phyloP scores from a whole-genome alignment of 2,329 filamentous ascomycete genomes.

The Cladosporium halotolerans region DNA sequence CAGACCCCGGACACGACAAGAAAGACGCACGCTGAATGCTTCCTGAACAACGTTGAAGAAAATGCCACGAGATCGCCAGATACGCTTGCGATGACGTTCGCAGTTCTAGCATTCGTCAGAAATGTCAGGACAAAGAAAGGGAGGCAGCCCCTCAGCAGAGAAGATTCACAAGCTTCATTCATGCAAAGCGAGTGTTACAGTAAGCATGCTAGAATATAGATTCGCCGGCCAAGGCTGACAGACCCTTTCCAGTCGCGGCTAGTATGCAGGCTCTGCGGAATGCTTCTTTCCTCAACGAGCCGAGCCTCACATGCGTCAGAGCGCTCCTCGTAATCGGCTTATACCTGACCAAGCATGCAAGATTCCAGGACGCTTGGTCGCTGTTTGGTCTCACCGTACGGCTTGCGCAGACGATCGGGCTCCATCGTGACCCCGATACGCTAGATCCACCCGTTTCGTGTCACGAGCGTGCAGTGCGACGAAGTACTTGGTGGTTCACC shows the following conservation, averaged over 20 bases:
- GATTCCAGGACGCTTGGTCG: slow-evolving; percentile 45
- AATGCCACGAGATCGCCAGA: slow-evolving; percentile 42
- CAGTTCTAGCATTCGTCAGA: slow-evolving; percentile 40
- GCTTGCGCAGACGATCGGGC: slow-evolving; percentile 43
- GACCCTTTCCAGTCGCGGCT: slow-evolving; percentile 37
- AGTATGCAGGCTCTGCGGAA: slow-evolving; percentile 46
- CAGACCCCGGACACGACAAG: slow-evolving; percentile 38
- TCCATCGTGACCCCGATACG: slow-evolving; percentile 43
- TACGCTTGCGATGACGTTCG: slow-evolving; percentile 44
- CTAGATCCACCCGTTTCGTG: slow-evolving; percentile 37
- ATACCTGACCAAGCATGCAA: slow-evolving; percentile 43
- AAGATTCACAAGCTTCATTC: slow-evolving; percentile 31
- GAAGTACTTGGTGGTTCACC: slow-evolving; percentile 47
- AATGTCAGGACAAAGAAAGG: slow-evolving; percentile 39
- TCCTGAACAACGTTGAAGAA: slow-evolving; percentile 35
- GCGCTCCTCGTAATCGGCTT: slow-evolving; percentile 43
- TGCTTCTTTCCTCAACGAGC: slow-evolving; percentile 44
- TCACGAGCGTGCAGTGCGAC: slow-evolving; percentile 37
- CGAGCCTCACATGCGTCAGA: slow-evolving; percentile 41
- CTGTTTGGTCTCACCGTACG: slow-evolving; percentile 44
- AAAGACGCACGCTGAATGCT: slow-evolving; percentile 39
- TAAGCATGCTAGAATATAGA: slow-evolving; percentile 26
- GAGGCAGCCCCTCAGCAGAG: slow-evolving; percentile 23
- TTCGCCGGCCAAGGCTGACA: neutral
- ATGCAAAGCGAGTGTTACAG: slow-evolving; percentile 40